phyloP scores from a whole-genome alignment of 2,329 filamentous ascomycete genomes.

The Colletotrichum chrysophilum region DNA sequence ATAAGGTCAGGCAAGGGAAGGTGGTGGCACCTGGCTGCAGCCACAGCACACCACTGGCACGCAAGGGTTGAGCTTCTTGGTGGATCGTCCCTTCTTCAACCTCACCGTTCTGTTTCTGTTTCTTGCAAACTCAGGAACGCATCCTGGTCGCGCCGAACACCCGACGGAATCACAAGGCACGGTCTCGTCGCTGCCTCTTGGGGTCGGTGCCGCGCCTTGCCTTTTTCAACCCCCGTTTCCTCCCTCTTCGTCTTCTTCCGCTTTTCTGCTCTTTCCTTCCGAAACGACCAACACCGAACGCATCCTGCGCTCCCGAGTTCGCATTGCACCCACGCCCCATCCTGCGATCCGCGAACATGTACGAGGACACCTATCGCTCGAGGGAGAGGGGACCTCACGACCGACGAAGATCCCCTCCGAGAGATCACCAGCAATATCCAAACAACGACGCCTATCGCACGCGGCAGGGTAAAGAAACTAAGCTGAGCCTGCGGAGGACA shows the following conservation, averaged over 20 bases:
- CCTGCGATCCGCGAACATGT: conserved; percentile 14
- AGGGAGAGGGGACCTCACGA: conserved; percentile 22
- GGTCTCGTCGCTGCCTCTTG: conserved; percentile 10
- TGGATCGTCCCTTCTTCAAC: conserved; percentile 10
- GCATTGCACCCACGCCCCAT: background rate
- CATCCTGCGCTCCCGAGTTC: background rate
- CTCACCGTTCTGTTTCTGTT: background rate
- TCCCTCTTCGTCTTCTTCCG: background rate
- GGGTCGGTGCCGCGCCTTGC: background rate
- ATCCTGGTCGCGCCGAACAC: background rate
- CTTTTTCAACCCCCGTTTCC: background rate
- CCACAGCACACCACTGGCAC: background rate
- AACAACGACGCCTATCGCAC: conserved; percentile 47
- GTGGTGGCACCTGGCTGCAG: background rate
- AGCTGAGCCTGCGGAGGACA: conserved; percentile 24
- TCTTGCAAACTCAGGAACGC: background rate
- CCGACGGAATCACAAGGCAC: conserved; percentile 1
- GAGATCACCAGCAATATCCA: conserved; percentile 23
- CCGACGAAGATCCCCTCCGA: conserved; percentile 20
- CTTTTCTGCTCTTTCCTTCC: background rate
- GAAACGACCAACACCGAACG: conserved; percentile 1
- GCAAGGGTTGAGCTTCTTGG: conserved; percentile 7
- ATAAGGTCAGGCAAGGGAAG: background rate
- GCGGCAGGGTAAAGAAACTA: conserved; percentile 53
- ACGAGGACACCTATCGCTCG: conserved; percentile 14